phyloP scores from a whole-genome alignment of 176 grass and related monocot genomes.

The Oryza rufipogon region DNA sequence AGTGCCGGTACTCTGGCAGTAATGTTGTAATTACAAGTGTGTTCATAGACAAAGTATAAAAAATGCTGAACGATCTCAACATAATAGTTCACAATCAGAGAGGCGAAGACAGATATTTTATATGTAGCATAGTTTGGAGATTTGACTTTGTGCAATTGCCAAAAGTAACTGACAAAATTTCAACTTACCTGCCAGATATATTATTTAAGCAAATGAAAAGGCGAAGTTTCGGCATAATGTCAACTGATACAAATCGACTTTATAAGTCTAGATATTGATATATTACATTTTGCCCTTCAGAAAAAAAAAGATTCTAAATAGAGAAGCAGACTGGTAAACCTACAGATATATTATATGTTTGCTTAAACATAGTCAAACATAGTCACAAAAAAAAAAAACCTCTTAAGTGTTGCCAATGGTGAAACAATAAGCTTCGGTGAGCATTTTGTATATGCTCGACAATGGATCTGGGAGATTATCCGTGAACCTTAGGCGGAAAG shows the following conservation, averaged over 20 bases:
- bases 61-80: neutral
- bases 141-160: neutral
- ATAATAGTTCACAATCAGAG: neutral
- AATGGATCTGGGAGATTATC: neutral
- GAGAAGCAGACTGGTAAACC: neutral
- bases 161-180: neutral
- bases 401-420: neutral
- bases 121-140: neutral
- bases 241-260: neutral
- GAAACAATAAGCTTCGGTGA: constrained; percentile 1
- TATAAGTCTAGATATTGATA: neutral
- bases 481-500: no score
- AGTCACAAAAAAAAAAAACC: neutral
- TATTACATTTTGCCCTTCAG: neutral
- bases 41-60: neutral
- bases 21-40: neutral
- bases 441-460: neutral
- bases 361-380: neutral
- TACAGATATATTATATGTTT: neutral
- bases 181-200: no score
- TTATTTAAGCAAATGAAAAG: no score
- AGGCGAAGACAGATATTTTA: neutral
- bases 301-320: neutral
- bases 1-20: neutral
- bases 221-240: neutral